Conservation (phyloP, 2,329 filamentous ascomycete genomes). For the Cladophialophora yegresii region DNA sequence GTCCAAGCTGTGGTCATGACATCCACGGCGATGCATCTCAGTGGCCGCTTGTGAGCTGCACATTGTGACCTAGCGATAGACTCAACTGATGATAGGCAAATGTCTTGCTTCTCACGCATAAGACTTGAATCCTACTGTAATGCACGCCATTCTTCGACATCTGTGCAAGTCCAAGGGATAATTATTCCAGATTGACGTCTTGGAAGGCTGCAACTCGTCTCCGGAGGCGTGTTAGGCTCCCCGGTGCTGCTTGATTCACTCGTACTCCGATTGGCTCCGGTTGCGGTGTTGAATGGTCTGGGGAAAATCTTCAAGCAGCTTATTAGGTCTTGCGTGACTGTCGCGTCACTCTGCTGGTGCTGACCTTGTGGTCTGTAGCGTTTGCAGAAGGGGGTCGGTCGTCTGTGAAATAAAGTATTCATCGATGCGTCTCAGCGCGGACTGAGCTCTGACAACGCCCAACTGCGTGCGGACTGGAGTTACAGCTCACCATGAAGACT, state of each 20-base stretch:
- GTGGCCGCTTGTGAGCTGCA: neutral
- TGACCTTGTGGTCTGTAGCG: neutral
- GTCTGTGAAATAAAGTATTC: neutral
- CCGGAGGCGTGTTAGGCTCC: conserved; percentile 17
- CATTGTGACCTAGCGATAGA: too few species aligned
- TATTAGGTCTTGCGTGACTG: neutral
- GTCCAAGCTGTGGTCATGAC: neutral
- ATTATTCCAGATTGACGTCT: neutral
- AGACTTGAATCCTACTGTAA: neutral
- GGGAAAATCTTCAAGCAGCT: conserved; percentile 8
- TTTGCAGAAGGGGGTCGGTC: neutral
- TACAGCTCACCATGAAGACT: conserved; percentile 23
- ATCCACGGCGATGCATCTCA: too few species aligned
- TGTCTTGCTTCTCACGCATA: neutral
- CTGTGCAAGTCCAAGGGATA: neutral
- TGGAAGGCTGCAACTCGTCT: neutral
- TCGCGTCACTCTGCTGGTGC: neutral
- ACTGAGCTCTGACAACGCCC: neutral
- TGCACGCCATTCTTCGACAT: neutral
- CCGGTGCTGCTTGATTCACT: conserved; percentile 11
- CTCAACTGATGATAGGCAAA: neutral
- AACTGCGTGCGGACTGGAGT: neutral
- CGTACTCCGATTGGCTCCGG: conserved; percentile 22
- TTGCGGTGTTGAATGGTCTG: neutral
- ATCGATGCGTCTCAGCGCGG: neutral